These are phyloP conservation scores for Gynostemma pentaphyllum DNA, from an alignment of 306 rosid genomes.

Conservation along the genomic window DNA sequence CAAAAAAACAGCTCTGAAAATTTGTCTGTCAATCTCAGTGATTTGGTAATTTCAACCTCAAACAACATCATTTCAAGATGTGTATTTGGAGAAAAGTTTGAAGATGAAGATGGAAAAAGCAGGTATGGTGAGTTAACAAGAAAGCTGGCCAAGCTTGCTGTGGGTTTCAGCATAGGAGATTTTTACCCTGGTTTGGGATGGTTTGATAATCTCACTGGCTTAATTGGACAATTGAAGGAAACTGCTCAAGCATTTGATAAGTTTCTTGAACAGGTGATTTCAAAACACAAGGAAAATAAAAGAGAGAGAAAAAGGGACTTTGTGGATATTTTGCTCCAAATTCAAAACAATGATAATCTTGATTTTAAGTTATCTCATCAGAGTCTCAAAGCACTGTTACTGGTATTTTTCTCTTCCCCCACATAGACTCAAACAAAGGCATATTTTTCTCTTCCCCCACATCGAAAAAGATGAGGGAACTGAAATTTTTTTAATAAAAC, in stretches of 20 bases:
- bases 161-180: constrained; percentile 14
- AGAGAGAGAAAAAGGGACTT: neutral
- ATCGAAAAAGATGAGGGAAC: too few species aligned
- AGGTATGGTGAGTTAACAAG: constrained; percentile 10
- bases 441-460: too few species aligned
- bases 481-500: too few species aligned
- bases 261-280: neutral
- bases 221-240: neutral
- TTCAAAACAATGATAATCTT: neutral
- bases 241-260: neutral
- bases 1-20: neutral
- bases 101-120: constrained; percentile 3
- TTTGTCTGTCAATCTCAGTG: constrained; percentile 10
- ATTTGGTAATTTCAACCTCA: constrained; percentile 7
- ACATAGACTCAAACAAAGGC: too few species aligned
- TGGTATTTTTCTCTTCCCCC: neutral
- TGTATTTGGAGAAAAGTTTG: constrained; percentile 5
- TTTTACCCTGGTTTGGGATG: constrained; percentile 16
- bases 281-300: neutral
- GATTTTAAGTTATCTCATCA: neutral
- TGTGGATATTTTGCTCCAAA: constrained; percentile 1
- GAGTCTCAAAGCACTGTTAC: neutral
- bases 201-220: constrained; percentile 14
- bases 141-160: neutral
- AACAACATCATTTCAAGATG: constrained; percentile 3